Conservation (phyloP, 1,284 basidiomycete genomes). For the Vanrija humicola region DNA sequence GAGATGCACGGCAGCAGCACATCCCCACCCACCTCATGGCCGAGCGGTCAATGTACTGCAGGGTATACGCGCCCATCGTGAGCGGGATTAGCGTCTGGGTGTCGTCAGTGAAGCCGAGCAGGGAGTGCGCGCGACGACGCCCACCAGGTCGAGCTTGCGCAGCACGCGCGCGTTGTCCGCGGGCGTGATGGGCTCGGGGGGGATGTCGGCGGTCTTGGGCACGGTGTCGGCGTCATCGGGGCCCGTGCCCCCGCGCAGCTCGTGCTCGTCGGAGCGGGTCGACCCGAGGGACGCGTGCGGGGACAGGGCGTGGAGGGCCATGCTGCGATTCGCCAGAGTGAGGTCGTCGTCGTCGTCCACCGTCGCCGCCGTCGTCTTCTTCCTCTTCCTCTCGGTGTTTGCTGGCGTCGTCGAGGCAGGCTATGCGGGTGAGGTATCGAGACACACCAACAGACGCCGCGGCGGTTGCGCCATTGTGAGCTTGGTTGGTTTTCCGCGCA, state of each 20-base stretch:
- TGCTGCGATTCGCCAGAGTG: no score
- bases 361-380: no score
- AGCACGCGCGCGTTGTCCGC: conserved; percentile 31
- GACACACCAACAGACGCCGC: no score
- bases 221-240: no score
- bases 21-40: conserved; percentile 33
- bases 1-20: no score
- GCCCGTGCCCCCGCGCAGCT: neutral
- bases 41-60: conserved; percentile 47
- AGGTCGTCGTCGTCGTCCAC: neutral
- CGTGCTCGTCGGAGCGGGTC: conserved; percentile 12
- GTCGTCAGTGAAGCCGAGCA: no score
- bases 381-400: no score
- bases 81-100: conserved; percentile 35
- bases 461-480: no score
- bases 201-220: conserved; percentile 9
- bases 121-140: neutral
- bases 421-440: no score
- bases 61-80: conserved; percentile 39
- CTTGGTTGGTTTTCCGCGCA: no score
- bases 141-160: conserved; percentile 39
- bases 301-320: neutral
- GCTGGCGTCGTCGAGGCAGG: no score
- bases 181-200: conserved; percentile 16
- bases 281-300: conserved; percentile 5